Evolutionary conservation across 192 early-diverging fungal genomes (phyloP).

Genomic region (Backusella macrospora): DNA sequence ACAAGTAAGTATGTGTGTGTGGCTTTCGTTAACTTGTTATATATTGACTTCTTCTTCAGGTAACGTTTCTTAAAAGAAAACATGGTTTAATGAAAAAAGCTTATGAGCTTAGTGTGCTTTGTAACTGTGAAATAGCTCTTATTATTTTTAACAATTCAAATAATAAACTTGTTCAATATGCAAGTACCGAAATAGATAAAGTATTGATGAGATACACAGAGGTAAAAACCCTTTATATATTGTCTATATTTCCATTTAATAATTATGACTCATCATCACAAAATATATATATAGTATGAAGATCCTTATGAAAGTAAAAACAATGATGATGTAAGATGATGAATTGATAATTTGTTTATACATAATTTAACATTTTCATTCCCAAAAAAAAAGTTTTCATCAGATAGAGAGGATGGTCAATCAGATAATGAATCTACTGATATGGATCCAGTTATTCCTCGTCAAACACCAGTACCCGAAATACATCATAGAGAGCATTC

Average conservation of each 20-base stretch:
- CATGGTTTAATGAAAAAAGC: slow-evolving; percentile 96
- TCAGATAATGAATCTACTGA: slow-evolving; percentile 19
- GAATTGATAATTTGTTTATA: background rate
- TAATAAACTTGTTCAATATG: slow-evolving; percentile 92
- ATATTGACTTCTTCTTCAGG: slow-evolving; percentile 45
- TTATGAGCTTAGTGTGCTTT: slow-evolving; percentile 91
- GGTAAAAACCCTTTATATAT: slow-evolving; percentile 31
- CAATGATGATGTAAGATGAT: slow-evolving; percentile 30
- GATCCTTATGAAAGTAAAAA: slow-evolving; percentile 35
- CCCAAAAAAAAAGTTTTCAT: slow-evolving; percentile 18
- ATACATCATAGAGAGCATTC: background rate
- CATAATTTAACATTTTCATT: background rate
- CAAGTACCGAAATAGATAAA: slow-evolving; percentile 89
- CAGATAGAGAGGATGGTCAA: slow-evolving; percentile 23
- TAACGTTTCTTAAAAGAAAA: slow-evolving; percentile 93
- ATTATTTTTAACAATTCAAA: slow-evolving; percentile 88
- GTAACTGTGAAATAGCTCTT: slow-evolving; percentile 92
- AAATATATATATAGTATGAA: slow-evolving; percentile 24
- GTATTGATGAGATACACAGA: slow-evolving; percentile 90
- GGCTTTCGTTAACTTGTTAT: slow-evolving; percentile 20
- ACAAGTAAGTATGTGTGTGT: slow-evolving; percentile 63
- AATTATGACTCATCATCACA: background rate
- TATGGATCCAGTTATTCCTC: background rate
- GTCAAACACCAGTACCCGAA: slow-evolving; percentile 2
- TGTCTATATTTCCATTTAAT: too few relatives aligned